These are phyloP conservation scores for Smallanthus sonchifolius DNA, from an alignment of 129 eudicot genomes.

Conservation along the genomic window DNA sequence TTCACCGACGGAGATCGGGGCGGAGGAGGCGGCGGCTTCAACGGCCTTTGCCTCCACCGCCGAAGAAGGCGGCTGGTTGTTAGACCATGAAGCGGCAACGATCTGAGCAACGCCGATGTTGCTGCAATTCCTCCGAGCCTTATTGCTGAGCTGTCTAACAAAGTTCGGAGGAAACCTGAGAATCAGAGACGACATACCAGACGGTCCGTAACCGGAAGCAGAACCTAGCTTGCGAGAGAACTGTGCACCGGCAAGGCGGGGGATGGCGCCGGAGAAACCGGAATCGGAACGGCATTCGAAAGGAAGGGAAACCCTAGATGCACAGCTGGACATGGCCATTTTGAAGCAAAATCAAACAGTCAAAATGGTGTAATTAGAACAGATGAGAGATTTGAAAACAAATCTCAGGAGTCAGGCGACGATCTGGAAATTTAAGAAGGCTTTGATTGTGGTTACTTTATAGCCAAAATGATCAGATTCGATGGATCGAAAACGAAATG, in stretches of 20 bases:
- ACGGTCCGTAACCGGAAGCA: constrained; percentile 16
- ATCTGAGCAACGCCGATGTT: constrained; percentile 94
- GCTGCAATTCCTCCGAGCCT: constrained; percentile 92
- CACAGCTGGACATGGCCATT: constrained; percentile 53
- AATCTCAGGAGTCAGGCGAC: constrained; percentile 1
- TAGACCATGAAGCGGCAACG: constrained; percentile 95
- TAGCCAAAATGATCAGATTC: constrained; percentile 12
- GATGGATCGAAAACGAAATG: neutral
- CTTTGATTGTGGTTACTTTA: constrained; percentile 19
- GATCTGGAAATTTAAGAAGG: constrained; percentile 11
- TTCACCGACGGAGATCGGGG: constrained; percentile 34
- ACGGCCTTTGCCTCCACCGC: constrained; percentile 50
- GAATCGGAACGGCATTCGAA: constrained; percentile 73
- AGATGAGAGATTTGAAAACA: neutral
- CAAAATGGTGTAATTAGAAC: neutral
- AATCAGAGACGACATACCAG: constrained; percentile 60
- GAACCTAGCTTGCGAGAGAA: constrained; percentile 28
- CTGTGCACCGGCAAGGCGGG: constrained; percentile 31
- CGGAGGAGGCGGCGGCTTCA: constrained; percentile 36
- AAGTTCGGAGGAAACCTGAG: constrained; percentile 79
- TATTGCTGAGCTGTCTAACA: constrained; percentile 81
- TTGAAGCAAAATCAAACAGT: neutral
- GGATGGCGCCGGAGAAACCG: constrained; percentile 40
- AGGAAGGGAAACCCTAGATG: constrained; percentile 44
- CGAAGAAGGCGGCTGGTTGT: constrained; percentile 42